Conservation (phyloP, 2,329 filamentous ascomycete genomes). For the Boeremia exigua region DNA sequence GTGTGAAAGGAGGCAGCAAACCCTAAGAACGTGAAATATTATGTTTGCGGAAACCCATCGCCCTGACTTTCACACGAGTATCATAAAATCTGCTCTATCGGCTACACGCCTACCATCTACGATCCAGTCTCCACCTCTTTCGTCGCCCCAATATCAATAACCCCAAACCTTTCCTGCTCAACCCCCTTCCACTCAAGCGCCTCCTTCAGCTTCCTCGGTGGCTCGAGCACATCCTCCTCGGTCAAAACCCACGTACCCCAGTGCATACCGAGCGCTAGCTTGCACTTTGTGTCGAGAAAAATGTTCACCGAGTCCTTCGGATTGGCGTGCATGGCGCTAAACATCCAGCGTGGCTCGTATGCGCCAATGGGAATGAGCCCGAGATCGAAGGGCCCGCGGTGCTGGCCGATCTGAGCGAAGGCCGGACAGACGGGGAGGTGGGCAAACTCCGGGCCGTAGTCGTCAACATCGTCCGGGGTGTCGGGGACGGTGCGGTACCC, state of each 20-base stretch:
- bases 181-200: conserved; percentile 72
- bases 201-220: conserved; percentile 73
- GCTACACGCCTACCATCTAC: background rate
- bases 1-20: too few relatives aligned
- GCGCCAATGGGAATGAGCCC: conserved; percentile 94
- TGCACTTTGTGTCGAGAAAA: conserved; percentile 81
- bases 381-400: conserved; percentile 85
- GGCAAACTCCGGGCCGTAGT: conserved; percentile 70
- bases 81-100: background rate
- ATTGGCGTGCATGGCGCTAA: conserved; percentile 84
- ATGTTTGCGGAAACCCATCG: too few relatives aligned
- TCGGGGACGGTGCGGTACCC: conserved; percentile 82
- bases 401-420: conserved; percentile 80
- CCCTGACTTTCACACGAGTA: background rate
- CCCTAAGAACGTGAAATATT: too few relatives aligned
- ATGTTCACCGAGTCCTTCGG: conserved; percentile 90
- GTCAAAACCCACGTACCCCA: conserved; percentile 91
- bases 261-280: conserved; percentile 82
- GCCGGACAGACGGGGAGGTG: conserved; percentile 78
- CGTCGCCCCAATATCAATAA: conserved; percentile 83
- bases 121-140: conserved; percentile 64
- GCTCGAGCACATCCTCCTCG: conserved; percentile 83
- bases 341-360: conserved; percentile 75
- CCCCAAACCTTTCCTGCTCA: conserved; percentile 81
- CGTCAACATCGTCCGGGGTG: conserved; percentile 67